Evolutionary conservation across 2,329 filamentous ascomycete genomes (phyloP).

Genomic region (Sclerotinia trifoliorum): DNA sequence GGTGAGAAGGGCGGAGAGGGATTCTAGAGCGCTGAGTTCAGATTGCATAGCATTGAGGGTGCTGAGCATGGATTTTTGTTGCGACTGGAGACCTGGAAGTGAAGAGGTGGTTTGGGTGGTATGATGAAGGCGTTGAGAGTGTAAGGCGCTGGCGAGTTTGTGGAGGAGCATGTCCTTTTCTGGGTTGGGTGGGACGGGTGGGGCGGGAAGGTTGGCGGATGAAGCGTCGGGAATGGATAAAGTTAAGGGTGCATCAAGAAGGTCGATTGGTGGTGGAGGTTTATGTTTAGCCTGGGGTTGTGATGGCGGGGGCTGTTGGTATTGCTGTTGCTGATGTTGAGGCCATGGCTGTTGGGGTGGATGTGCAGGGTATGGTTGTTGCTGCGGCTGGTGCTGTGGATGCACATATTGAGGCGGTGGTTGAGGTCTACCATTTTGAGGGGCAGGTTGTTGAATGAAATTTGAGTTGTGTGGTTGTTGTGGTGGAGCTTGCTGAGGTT

Average conservation of each 20-base stretch:
- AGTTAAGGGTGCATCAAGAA: slow-evolving; percentile 53
- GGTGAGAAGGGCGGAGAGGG: slow-evolving; percentile 67
- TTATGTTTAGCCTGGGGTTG: slow-evolving; percentile 42
- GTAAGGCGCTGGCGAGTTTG: slow-evolving; percentile 70
- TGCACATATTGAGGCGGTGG: slow-evolving; percentile 30
- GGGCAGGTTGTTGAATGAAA: slow-evolving; percentile 24
- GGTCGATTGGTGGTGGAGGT: slow-evolving; percentile 47
- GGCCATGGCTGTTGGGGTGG: slow-evolving; percentile 29
- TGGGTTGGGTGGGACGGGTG: slow-evolving; percentile 91
- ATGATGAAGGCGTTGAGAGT: slow-evolving; percentile 65
- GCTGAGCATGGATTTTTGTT: slow-evolving; percentile 71
- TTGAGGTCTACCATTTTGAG: slow-evolving; percentile 27
- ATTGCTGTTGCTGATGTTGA: slow-evolving; percentile 36
- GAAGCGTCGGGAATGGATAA: slow-evolving; percentile 48
- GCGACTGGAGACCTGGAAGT: slow-evolving; percentile 72
- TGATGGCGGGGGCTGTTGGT: slow-evolving; percentile 36
- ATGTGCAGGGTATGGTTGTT: slow-evolving; percentile 30
- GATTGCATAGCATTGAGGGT: slow-evolving; percentile 68
- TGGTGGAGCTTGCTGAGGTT: slow-evolving; percentile 23
- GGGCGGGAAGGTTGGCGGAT: slow-evolving; percentile 57
- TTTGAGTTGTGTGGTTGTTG: slow-evolving; percentile 22
- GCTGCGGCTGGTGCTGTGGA: slow-evolving; percentile 30
- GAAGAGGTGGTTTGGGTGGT: slow-evolving; percentile 71
- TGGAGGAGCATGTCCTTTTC: slow-evolving; percentile 86
- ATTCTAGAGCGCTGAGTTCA: slow-evolving; percentile 69